Evolutionary conservation across 2,329 filamentous ascomycete species (phyloP).

Genomic region (Neofusicoccum ribis): DNA sequence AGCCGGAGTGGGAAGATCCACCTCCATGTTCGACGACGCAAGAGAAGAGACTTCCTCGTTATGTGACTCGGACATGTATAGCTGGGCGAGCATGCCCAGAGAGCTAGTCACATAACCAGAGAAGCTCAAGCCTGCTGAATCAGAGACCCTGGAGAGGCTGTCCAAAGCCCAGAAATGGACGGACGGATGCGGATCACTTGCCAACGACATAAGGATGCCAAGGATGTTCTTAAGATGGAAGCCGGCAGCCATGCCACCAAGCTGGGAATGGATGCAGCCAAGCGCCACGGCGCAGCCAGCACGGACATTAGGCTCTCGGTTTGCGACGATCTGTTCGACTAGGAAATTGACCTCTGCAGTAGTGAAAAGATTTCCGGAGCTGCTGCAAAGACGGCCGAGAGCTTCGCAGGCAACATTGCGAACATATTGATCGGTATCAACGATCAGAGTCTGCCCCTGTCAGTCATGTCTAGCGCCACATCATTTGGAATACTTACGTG

Average conservation of each 20-base stretch:
- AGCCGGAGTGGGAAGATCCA: slow-evolving; percentile 78
- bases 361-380: slow-evolving; percentile 84
- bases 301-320: slow-evolving; percentile 88
- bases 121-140: slow-evolving; percentile 90
- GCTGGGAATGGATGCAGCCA: slow-evolving; percentile 89
- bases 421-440: slow-evolving; percentile 82
- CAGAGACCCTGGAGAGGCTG: slow-evolving; percentile 80
- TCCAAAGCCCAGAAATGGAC: slow-evolving; percentile 98
- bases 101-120: slow-evolving; percentile 87
- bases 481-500: slow-evolving; percentile 62
- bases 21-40: slow-evolving; percentile 85
- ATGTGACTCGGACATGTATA: slow-evolving; percentile 90
- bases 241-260: slow-evolving; percentile 95
- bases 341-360: slow-evolving; percentile 87
- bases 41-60: slow-evolving; percentile 78
- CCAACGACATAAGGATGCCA: slow-evolving; percentile 96
- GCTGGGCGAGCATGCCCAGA: slow-evolving; percentile 87
- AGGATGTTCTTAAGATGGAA: slow-evolving; percentile 96
- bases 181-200: slow-evolving; percentile 89
- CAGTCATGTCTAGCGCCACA: not conserved
- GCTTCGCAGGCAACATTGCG: slow-evolving; percentile 83
- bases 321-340: slow-evolving; percentile 90
- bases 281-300: slow-evolving; percentile 93
- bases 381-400: slow-evolving; percentile 79
- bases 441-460: slow-evolving; percentile 62